Conservation (phyloP, 2,329 filamentous ascomycete genomes). For the Alternaria metachromatica region DNA sequence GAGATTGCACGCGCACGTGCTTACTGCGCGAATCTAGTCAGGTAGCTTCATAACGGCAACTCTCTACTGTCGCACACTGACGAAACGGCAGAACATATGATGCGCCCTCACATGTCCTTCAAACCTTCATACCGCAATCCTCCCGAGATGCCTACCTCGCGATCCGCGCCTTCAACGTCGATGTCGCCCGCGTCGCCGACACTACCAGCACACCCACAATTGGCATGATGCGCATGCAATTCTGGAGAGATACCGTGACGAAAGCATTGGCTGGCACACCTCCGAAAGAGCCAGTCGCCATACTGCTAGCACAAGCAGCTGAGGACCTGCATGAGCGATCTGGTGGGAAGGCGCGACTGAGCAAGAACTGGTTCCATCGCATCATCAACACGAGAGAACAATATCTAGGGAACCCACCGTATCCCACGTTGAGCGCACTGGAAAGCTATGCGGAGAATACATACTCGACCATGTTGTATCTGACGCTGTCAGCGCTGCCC, state of each 20-base stretch:
- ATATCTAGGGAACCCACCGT: slow-evolving; percentile 83
- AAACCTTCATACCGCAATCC: slow-evolving; percentile 79
- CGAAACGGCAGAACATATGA: slow-evolving; percentile 73
- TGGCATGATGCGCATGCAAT: slow-evolving; percentile 87
- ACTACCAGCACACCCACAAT: slow-evolving; percentile 87
- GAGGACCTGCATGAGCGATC: slow-evolving; percentile 60
- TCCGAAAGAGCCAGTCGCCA: slow-evolving; percentile 88
- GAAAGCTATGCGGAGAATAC: slow-evolving; percentile 95
- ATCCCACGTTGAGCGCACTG: slow-evolving; percentile 72
- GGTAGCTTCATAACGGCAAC: slow-evolving; percentile 43
- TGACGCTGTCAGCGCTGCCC: slow-evolving; percentile 80
- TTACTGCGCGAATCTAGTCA: slow-evolving; percentile 66
- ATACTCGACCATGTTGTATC: slow-evolving; percentile 90
- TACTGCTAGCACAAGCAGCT: slow-evolving; percentile 78
- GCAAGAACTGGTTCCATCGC: slow-evolving; percentile 65
- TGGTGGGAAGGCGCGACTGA: slow-evolving; percentile 58
- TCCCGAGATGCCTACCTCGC: slow-evolving; percentile 85
- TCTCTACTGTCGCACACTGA: neutral
- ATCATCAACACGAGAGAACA: slow-evolving; percentile 83
- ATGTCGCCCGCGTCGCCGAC: slow-evolving; percentile 88
- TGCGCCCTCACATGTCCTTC: slow-evolving; percentile 84
- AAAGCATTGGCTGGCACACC: slow-evolving; percentile 78
- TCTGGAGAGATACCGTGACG: slow-evolving; percentile 87
- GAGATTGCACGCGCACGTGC: slow-evolving; percentile 62
- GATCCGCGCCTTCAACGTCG: slow-evolving; percentile 89